Percentiles rank a stretch among this genome's conserved stretches.
phyloP scores from a whole-genome alignment of 306 rosid species.

The Sesbania bispinosa region DNA sequence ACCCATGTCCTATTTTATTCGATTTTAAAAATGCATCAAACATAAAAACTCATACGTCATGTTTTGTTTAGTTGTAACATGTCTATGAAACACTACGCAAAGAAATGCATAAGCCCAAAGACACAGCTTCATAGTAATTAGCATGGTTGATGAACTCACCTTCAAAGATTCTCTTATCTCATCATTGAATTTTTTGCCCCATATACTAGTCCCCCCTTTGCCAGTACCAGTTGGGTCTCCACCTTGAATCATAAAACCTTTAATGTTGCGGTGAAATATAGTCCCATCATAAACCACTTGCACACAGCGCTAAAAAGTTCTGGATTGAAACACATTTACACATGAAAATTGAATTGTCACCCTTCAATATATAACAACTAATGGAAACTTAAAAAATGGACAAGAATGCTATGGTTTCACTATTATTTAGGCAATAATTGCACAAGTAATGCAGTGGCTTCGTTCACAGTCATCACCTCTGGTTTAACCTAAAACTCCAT shows the following conservation, averaged over 20 bases:
- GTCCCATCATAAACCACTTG: slow-evolving; percentile 95
- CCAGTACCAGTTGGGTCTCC: slow-evolving; percentile 99
- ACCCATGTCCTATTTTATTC: not conserved
- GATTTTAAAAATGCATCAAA: not conserved
- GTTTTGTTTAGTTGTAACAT: not conserved
- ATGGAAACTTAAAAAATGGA: not conserved
- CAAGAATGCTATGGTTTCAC: not conserved
- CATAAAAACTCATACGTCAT: not conserved
- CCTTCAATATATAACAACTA: not conserved
- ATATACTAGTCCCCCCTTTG: slow-evolving; percentile 89
- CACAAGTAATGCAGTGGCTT: not conserved
- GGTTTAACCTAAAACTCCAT: not conserved
- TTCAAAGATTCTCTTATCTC: slow-evolving; percentile 91
- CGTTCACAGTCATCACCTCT: not conserved
- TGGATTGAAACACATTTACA: slow-evolving; percentile 32
- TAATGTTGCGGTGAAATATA: slow-evolving; percentile 88
- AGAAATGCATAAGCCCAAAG: not conserved
- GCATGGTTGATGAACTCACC: slow-evolving; percentile 34
- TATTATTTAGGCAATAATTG: not conserved
- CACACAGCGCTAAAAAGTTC: slow-evolving; percentile 83
- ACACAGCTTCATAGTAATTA: not conserved
- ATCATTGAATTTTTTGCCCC: slow-evolving; percentile 94
- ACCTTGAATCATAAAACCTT: slow-evolving; percentile 99
- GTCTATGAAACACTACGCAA: not conserved
- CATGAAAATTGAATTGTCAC: not conserved